Conservation (phyloP, 495 filamentous ascomycete genomes). For the Niebla homalea region DNA sequence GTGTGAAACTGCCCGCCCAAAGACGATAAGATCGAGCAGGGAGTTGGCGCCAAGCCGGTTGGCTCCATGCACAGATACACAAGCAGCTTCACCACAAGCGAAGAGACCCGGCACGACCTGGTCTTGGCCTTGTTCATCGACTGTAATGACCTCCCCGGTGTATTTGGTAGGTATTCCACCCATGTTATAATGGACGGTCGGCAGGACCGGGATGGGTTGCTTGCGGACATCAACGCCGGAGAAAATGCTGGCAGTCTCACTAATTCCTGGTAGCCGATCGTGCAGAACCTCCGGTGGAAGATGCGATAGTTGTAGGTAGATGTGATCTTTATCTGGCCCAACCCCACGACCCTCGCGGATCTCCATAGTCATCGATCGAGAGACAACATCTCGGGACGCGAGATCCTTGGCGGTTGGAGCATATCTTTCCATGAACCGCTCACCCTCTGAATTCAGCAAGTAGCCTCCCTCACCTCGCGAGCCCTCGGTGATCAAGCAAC, state of each 20-base stretch:
- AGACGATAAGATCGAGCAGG: constrained; percentile 90
- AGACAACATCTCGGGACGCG: constrained; percentile 84
- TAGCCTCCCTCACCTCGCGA: constrained; percentile 97
- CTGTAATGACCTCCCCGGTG: constrained; percentile 85
- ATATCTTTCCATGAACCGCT: constrained; percentile 98
- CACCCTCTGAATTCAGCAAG: constrained; percentile 89
- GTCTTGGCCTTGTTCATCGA: constrained; percentile 72
- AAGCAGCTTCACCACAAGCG: constrained; percentile 92
- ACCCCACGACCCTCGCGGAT: constrained; percentile 95
- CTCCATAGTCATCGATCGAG: constrained; percentile 92
- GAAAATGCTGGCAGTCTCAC: constrained; percentile 94
- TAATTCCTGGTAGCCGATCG: constrained; percentile 95
- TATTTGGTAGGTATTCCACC: constrained; percentile 95
- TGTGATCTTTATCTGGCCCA: constrained; percentile 90
- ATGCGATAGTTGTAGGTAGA: constrained; percentile 93
- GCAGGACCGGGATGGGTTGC: constrained; percentile 91
- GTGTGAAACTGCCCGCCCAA: constrained; percentile 91
- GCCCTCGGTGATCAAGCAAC: constrained; percentile 96
- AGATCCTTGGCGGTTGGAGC: constrained; percentile 96
- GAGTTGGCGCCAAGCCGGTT: constrained; percentile 98
- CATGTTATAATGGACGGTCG: constrained; percentile 99
- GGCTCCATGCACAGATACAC: constrained; percentile 92
- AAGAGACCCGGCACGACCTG: constrained; percentile 91
- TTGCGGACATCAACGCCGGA: constrained; percentile 91
- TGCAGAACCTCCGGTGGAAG: constrained; percentile 79